Percentiles rank a stretch among this genome's conserved stretches.
Conservation (phyloP, 2,329 filamentous ascomycete genomes). For the Aspergillus brasiliensis region DNA sequence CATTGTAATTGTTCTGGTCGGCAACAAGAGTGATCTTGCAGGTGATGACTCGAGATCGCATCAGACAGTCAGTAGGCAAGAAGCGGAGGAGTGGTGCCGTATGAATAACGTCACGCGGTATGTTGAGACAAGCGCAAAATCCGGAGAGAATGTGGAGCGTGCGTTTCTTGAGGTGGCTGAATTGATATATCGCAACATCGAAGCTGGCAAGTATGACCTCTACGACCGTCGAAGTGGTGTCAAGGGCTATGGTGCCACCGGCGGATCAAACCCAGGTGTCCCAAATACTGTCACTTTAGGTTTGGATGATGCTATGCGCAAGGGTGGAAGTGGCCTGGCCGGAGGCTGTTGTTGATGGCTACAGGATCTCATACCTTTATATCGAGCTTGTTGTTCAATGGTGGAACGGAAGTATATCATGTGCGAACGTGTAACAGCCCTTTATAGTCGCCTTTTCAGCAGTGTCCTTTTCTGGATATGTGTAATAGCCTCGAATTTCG, state of each 20-base stretch:
- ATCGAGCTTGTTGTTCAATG: not conserved
- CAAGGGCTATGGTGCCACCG: constrained; percentile 61
- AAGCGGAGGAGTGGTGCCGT: constrained; percentile 88
- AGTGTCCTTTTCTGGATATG: too few species aligned
- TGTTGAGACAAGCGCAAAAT: constrained; percentile 95
- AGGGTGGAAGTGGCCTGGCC: constrained; percentile 39
- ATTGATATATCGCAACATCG: constrained; percentile 94
- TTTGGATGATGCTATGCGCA: constrained; percentile 51
- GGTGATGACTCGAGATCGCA: constrained; percentile 43
- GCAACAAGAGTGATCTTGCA: constrained; percentile 89
- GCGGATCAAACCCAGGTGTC: constrained; percentile 35
- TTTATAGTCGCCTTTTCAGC: too few species aligned
- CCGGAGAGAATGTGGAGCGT: constrained; percentile 87
- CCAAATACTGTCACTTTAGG: constrained; percentile 48
- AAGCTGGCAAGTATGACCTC: constrained; percentile 90
- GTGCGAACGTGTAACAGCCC: not conserved
- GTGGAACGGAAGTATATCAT: not conserved
- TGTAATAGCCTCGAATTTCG: too few species aligned
- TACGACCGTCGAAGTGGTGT: constrained; percentile 92
- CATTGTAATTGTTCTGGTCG: constrained; percentile 91
- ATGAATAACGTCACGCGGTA: constrained; percentile 87
- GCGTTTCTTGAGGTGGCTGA: constrained; percentile 94
- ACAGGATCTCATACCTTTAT: not conserved
- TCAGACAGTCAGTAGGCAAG: constrained; percentile 74
- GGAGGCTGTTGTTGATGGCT: constrained; percentile 39